Conservation (phyloP, 352 stramenopile genomes). For the Globisporangium emineosum region DNA sequence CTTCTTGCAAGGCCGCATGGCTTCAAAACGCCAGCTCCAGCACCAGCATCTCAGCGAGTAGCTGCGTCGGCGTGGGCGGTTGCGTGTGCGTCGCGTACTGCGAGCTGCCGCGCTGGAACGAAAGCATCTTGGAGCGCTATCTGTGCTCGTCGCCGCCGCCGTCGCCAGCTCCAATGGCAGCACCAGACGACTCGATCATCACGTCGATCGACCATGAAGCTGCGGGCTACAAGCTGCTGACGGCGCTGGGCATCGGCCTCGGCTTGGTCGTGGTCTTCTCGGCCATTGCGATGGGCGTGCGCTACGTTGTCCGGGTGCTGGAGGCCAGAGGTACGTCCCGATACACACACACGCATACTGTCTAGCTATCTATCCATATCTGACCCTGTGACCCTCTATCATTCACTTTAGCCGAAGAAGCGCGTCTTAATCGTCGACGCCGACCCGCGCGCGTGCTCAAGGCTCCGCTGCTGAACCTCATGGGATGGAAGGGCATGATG, state of each 20-base stretch:
- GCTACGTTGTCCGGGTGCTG: slow-evolving; percentile 1
- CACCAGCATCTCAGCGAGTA: slow-evolving; percentile 18
- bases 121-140: slow-evolving; percentile 18
- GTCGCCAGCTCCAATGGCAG: no score
- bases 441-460: slow-evolving; percentile 21
- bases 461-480: slow-evolving; percentile 40
- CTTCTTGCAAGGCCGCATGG: slow-evolving; percentile 25
- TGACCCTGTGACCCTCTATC: no score
- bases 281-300: slow-evolving; percentile 5
- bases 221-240: slow-evolving; percentile 8
- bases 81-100: slow-evolving; percentile 47
- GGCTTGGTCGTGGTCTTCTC: slow-evolving; percentile 8
- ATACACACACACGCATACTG: no score
- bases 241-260: slow-evolving; percentile 8
- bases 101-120: slow-evolving; percentile 23
- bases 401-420: neutral
- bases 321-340: slow-evolving; percentile 5
- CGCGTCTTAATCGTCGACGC: slow-evolving; percentile 11
- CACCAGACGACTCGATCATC: neutral
- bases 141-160: neutral
- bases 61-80: slow-evolving; percentile 30
- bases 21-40: slow-evolving; percentile 7
- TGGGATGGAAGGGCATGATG: slow-evolving; percentile 45
- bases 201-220: neutral
- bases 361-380: no score